phyloP scores from a whole-genome alignment of 176 grass and related monocot species.

The Musa schizocarpa region DNA sequence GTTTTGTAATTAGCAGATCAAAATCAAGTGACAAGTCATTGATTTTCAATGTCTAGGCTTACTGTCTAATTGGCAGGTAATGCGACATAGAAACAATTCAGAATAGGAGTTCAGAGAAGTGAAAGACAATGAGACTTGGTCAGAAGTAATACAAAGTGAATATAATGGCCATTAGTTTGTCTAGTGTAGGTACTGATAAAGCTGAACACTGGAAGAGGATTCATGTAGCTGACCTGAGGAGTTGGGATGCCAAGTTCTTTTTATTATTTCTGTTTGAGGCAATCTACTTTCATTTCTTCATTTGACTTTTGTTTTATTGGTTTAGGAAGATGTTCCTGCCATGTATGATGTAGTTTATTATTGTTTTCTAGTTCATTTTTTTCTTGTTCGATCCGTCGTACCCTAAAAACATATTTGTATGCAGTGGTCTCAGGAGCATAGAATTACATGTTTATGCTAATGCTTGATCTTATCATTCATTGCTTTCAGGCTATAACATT shows the following conservation, averaged over 20 bases:
- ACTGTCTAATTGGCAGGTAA: not conserved
- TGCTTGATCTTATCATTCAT: not conserved
- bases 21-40: not conserved
- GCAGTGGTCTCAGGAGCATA: too few relatives aligned
- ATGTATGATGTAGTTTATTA: not conserved
- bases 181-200: not conserved
- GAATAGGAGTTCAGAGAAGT: not conserved
- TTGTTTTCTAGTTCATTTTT: not conserved
- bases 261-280: not conserved
- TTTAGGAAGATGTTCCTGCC: not conserved
- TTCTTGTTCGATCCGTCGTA: not conserved
- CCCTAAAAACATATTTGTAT: too few relatives aligned
- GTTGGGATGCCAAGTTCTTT: not conserved
- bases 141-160: not conserved
- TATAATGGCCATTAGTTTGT: not conserved
- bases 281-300: not conserved
- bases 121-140: not conserved
- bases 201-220: not conserved
- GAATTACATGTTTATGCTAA: not conserved
- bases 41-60: not conserved
- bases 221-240: not conserved
- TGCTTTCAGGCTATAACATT: slow-evolving; percentile 52
- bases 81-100: not conserved
- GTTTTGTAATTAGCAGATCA: not conserved
- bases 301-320: not conserved